Percentiles rank a stretch among this genome's conserved stretches.
Evolutionary conservation across 2,329 filamentous ascomycete genomes (phyloP).

Genomic region (Paracamarosporium sp.): DNA sequence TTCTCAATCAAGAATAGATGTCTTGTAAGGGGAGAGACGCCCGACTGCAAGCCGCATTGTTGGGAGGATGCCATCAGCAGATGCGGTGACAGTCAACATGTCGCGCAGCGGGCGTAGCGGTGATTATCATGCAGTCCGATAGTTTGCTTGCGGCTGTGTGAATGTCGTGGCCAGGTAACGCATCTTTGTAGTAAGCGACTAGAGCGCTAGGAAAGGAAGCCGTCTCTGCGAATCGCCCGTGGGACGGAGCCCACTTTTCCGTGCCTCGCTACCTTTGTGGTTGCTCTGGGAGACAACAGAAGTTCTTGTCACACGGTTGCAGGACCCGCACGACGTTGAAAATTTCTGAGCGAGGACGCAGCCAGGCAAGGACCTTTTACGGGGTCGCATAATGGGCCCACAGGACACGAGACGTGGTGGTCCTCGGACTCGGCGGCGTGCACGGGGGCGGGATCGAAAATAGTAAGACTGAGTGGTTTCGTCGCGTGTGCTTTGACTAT

Average conservation of each 20-base stretch:
- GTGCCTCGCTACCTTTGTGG: conserved; percentile 15
- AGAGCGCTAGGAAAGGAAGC: conserved; percentile 22
- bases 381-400: conserved; percentile 21
- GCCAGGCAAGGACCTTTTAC: conserved; percentile 16
- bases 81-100: conserved; percentile 36
- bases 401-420: conserved; percentile 25
- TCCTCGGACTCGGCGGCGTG: conserved; percentile 28
- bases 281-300: conserved; percentile 25
- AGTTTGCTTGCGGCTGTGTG: conserved; percentile 41
- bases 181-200: conserved; percentile 24
- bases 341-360: conserved; percentile 34
- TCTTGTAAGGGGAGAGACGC: background rate
- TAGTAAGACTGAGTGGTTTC: conserved; percentile 29
- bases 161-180: conserved; percentile 32
- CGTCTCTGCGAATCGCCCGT: conserved; percentile 23
- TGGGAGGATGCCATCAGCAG: conserved; percentile 5
- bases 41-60: conserved; percentile 2
- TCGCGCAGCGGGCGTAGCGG: conserved; percentile 26
- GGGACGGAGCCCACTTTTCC: conserved; percentile 20
- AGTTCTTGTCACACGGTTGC: conserved; percentile 25
- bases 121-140: conserved; percentile 21
- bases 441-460: conserved; percentile 34
- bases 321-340: conserved; percentile 25
- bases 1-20: background rate
- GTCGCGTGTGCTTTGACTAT: conserved; percentile 36